phyloP scores from a whole-genome alignment of 306 rosid genomes.

The Sophora flavescens region DNA sequence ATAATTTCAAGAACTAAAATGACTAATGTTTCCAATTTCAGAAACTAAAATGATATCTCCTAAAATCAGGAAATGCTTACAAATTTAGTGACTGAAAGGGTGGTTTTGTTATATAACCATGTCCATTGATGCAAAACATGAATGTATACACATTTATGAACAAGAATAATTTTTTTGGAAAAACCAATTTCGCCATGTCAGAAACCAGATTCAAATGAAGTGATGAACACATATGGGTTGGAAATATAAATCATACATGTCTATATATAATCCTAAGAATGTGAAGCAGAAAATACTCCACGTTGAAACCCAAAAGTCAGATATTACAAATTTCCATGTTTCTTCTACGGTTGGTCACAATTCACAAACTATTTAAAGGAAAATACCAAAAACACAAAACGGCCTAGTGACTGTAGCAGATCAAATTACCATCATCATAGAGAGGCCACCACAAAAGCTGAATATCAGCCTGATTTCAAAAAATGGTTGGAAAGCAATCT shows the following conservation, averaged over 20 bases:
- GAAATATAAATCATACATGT: slow-evolving; percentile 19
- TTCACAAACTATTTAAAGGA: slow-evolving; percentile 29
- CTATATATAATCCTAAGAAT: background rate
- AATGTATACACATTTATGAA: background rate
- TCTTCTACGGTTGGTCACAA: slow-evolving; percentile 23
- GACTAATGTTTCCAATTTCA: no score
- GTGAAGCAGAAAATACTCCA: slow-evolving; percentile 33
- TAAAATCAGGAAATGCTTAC: no score
- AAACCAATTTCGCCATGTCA: background rate
- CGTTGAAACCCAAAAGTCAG: slow-evolving; percentile 24
- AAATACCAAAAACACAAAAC: slow-evolving; percentile 9
- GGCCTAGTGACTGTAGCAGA: slow-evolving; percentile 36
- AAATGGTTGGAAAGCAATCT: slow-evolving; percentile 64
- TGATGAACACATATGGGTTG: background rate
- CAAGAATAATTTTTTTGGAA: background rate
- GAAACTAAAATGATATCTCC: no score
- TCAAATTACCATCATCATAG: slow-evolving; percentile 32
- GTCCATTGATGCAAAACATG: background rate
- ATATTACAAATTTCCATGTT: slow-evolving; percentile 48
- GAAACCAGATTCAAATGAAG: slow-evolving; percentile 2
- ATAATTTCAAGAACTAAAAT: no score
- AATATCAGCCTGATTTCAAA: slow-evolving; percentile 53
- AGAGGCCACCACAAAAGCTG: slow-evolving; percentile 9
- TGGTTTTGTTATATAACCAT: background rate
- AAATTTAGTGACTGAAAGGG: no score